Base-by-base conservation (phyloP, 2,329 filamentous ascomycete genomes). In the Blastomyces percursus region DNA sequence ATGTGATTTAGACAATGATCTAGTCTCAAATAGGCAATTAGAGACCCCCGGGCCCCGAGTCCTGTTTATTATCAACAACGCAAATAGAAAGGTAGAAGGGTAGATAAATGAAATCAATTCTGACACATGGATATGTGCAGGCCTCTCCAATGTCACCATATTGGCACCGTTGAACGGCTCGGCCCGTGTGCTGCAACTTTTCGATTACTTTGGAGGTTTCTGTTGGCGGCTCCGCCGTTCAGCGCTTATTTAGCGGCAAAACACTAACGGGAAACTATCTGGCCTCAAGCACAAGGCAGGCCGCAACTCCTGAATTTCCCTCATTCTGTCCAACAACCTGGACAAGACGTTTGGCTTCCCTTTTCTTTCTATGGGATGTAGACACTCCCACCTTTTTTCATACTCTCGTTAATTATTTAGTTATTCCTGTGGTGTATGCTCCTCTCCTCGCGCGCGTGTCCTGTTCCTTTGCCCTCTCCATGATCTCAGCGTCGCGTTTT, bases 341-440 rank as follows among this genome's bases (percentile, higher is more conserved):
- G 24, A 19, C 21, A 51, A 30, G 63, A 63, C 59, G 63, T 62
- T 66, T 68, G 61, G 54, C 63, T 66, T 66, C 61, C 65, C 64
- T 64, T 54, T 65, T 66, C 61, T 64, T 65, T 66, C 60, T 63
- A 65, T 69, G 72, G 71, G 67, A 75, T 75, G 74, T 73, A 71
- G 68, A 66, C 59, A 70, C 66, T 66, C 68, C 61, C 69, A 64
- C 69, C 68, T 51, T 65, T 71, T 71, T 70, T 67, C 65, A 65
- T 69, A 74, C 75, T 71, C 71, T 76, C 73, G 69, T 73, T 75
- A 69, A 73, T 62, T 40, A 56, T 24, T 30, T 66, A 65, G 64
- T 63, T 63, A 59, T 63, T 64, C 55, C 63, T 44, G 32, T 54
- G 42, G n/a, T 35, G 44, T 19, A 12, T n/a, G 2, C 40, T 16